Conservation (phyloP, 2,329 filamentous ascomycete species). For the Fusarium staphyleae region DNA sequence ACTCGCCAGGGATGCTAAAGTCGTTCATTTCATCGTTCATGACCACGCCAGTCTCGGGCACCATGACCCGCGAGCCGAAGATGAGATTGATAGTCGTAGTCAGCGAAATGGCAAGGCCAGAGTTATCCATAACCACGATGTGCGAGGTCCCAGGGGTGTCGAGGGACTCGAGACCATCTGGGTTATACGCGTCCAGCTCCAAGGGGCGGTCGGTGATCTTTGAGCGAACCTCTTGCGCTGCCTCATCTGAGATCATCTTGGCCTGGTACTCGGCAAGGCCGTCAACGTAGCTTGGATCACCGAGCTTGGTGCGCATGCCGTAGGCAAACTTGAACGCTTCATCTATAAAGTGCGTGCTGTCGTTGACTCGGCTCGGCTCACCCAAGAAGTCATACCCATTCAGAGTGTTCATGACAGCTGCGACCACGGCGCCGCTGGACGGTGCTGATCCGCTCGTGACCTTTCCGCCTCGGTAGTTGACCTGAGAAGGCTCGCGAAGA, state of each 20-base stretch:
- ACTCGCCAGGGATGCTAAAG: slow-evolving; percentile 76
- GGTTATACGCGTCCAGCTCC: slow-evolving; percentile 54
- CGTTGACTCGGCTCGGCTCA: slow-evolving; percentile 56
- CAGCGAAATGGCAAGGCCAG: slow-evolving; percentile 75
- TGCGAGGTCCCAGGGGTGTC: slow-evolving; percentile 74
- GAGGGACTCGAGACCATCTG: slow-evolving; percentile 54
- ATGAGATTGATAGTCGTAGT: slow-evolving; percentile 84
- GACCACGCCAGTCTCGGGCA: slow-evolving; percentile 83
- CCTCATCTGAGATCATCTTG: slow-evolving; percentile 67
- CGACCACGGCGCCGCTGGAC: slow-evolving; percentile 73
- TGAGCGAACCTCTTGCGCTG: slow-evolving; percentile 60
- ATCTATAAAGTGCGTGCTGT: slow-evolving; percentile 80
- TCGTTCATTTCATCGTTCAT: slow-evolving; percentile 73
- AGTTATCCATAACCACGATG: slow-evolving; percentile 70
- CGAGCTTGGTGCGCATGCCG: slow-evolving; percentile 74
- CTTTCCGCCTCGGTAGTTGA: slow-evolving; percentile 74
- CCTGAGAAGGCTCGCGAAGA: slow-evolving; percentile 65
- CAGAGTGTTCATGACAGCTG: slow-evolving; percentile 77
- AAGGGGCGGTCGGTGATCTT: slow-evolving; percentile 54
- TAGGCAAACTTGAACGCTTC: slow-evolving; percentile 87
- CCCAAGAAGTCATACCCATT: slow-evolving; percentile 74
- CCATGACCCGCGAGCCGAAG: slow-evolving; percentile 77
- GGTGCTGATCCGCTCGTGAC: slow-evolving; percentile 74
- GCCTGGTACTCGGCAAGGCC: slow-evolving; percentile 68
- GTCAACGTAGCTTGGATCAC: slow-evolving; percentile 75